Percentiles rank a stretch among this genome's conserved stretches.
These are phyloP conservation scores for Beauveria asiatica DNA, from an alignment of 2,329 filamentous ascomycete genomes.

Conservation along the genomic window DNA sequence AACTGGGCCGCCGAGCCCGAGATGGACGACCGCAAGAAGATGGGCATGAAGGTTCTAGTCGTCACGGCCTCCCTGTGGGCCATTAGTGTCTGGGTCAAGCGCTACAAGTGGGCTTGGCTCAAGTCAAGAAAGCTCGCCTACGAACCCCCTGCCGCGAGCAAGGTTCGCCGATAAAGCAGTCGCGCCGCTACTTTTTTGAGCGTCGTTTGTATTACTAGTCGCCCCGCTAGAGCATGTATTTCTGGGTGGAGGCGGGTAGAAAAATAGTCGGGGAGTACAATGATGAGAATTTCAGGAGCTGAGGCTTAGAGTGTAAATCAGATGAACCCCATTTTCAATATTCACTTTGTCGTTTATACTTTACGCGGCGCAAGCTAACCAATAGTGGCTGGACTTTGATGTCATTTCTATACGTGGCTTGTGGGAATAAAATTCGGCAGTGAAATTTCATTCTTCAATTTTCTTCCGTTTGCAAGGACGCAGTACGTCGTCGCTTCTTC, in stretches of 20 bases:
- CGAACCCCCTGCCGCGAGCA: constrained; percentile 58
- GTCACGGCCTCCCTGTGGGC: constrained; percentile 73
- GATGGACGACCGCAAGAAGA: constrained; percentile 99
- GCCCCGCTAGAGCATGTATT: constrained; percentile 33
- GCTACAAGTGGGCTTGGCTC: constrained; percentile 97
- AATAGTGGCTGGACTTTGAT: not conserved
- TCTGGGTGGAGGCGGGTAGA: constrained; percentile 35
- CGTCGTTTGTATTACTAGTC: constrained; percentile 31
- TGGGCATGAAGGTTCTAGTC: constrained; percentile 93
- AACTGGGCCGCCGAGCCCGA: constrained; percentile 99
- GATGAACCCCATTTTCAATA: constrained; percentile 35
- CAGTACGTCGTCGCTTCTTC: not conserved
- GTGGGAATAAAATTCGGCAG: too few relatives aligned
- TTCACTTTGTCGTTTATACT: constrained; percentile 14
- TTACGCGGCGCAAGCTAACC: not conserved
- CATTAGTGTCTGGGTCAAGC: constrained; percentile 93
- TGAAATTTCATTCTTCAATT: not conserved
- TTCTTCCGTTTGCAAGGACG: not conserved
- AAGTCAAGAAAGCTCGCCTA: constrained; percentile 94
- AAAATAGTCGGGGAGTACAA: constrained; percentile 23
- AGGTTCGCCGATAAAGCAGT: constrained; percentile 38
- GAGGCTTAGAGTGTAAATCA: constrained; percentile 43
- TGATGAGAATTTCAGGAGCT: constrained; percentile 21
- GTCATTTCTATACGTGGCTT: not conserved
- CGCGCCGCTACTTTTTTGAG: constrained; percentile 12